Evolutionary conservation across 257 asterid genomes (phyloP).

Genomic region (Capsicum chinense): DNA sequence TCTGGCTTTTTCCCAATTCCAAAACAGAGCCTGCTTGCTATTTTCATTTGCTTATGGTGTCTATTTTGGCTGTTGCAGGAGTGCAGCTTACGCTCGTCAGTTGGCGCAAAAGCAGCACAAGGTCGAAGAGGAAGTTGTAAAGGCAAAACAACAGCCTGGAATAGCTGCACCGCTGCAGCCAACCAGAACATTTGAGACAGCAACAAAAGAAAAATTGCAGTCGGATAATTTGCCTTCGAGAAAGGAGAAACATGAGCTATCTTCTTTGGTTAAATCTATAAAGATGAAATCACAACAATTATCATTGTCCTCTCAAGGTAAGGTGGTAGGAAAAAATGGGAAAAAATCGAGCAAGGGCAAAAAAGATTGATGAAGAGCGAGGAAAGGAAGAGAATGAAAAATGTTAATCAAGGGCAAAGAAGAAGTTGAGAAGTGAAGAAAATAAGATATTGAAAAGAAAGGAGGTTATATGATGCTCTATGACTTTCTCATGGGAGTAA

Average conservation of each 20-base stretch:
- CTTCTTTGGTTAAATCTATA: constrained; percentile 53
- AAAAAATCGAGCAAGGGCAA: constrained; percentile 24
- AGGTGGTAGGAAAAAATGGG: constrained; percentile 36
- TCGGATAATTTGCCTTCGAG: constrained; percentile 31
- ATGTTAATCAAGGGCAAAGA: constrained; percentile 5
- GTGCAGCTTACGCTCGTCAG: constrained; percentile 57
- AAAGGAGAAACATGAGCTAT: constrained; percentile 55
- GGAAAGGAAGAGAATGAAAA: constrained; percentile 16
- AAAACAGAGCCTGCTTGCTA: not conserved
- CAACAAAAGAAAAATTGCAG: constrained; percentile 25
- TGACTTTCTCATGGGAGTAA: not conserved
- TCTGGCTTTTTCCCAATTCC: not conserved
- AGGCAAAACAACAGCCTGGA: constrained; percentile 25
- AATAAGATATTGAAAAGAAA: not conserved
- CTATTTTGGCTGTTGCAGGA: constrained; percentile 42
- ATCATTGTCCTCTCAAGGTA: constrained; percentile 36
- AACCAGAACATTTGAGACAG: constrained; percentile 28
- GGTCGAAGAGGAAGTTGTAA: constrained; percentile 30
- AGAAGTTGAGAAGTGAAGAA: not conserved
- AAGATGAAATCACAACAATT: constrained; percentile 63
- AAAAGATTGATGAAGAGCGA: not conserved
- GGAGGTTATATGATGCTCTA: not conserved
- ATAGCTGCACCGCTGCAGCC: not conserved
- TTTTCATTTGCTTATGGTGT: not conserved
- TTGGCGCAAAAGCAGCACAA: constrained; percentile 43